Evolutionary conservation across 148 eudicot genomes (phyloP), one percentile per base, ranked within the genome.

Genomic region (Fagopyrum tataricum): DNA sequence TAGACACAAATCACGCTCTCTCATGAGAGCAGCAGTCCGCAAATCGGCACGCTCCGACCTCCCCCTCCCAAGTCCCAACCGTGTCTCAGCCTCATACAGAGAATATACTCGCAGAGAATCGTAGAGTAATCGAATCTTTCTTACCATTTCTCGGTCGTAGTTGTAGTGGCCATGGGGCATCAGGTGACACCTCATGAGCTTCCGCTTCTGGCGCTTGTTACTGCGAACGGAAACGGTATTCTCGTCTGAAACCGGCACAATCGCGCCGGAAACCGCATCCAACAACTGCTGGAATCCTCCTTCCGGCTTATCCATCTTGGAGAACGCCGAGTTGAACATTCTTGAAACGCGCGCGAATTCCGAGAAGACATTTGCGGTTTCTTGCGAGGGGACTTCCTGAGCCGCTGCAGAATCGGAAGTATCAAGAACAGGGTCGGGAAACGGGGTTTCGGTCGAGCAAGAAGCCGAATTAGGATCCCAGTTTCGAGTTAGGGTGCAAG

Each of bases 121-220:
- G 41, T 82, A 95, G 0, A 88, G 31, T 88, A 91, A 87, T 20
- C 97, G 73, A 1, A 97, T 87, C 3, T 77, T 82, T 53, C 96
- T 80, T 23, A 95, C 87, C 15, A 80, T 39, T 37, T 84, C 90
- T 0, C 90, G 80, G 67, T 84, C 90, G 62, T 87, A 88, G 49
- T 78, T 79, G 66, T 72, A 77, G 71, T 91, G 96, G 40, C 87
- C 89, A 0, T 72, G 44, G 26, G 82, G 79, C 1, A 90, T 74
- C 70, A 87, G 80, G 4, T 83, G 79, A 5, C 92, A 91, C 18
- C 99, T 69, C 1, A 95, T 97, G 23, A 95, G 68, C 89, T 92
- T 93, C 39, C 98, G 79, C 70, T 76, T 87, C n/a, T 70, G 87
- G 5, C 67, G 68, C 62, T 73, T 71, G 31, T 76, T 49, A 2